Conservation (phyloP, 139 green algal genomes). For the Micractinium conductrix region DNA sequence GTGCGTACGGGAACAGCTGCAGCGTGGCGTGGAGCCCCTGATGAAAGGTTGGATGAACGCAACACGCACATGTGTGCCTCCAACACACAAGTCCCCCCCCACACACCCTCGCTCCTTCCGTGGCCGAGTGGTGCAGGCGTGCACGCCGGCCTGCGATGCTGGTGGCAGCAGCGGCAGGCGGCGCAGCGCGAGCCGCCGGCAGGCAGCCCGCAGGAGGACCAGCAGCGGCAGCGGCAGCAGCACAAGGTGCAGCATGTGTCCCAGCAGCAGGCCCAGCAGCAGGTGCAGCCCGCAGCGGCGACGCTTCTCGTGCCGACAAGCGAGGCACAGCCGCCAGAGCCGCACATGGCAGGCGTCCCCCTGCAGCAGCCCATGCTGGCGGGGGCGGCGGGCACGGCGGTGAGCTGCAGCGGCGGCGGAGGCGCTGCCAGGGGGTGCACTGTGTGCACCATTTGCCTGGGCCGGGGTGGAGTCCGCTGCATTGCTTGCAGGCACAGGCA, state of each 20-base stretch:
- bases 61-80: background rate
- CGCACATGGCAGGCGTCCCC: background rate
- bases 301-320: background rate
- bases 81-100: background rate
- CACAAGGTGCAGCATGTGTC: background rate
- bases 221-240: background rate
- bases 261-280: background rate
- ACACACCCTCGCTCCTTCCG: no score
- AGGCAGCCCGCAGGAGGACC: background rate
- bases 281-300: background rate
- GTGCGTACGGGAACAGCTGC: background rate
- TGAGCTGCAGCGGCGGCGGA: background rate
- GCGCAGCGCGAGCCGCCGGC: background rate
- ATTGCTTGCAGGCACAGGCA: background rate
- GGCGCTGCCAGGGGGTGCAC: background rate
- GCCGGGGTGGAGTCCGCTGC: background rate
- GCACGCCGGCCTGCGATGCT: slow-evolving; percentile 2
- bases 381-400: slow-evolving; percentile 7
- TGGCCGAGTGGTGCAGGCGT: background rate
- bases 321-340: background rate
- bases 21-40: background rate
- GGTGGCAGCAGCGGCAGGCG: slow-evolving; percentile 17
- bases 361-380: background rate
- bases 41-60: no score
- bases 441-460: no score